Evolutionary conservation across 2,329 filamentous ascomycete genomes (phyloP).

Genomic region (Penicillium sp.): DNA sequence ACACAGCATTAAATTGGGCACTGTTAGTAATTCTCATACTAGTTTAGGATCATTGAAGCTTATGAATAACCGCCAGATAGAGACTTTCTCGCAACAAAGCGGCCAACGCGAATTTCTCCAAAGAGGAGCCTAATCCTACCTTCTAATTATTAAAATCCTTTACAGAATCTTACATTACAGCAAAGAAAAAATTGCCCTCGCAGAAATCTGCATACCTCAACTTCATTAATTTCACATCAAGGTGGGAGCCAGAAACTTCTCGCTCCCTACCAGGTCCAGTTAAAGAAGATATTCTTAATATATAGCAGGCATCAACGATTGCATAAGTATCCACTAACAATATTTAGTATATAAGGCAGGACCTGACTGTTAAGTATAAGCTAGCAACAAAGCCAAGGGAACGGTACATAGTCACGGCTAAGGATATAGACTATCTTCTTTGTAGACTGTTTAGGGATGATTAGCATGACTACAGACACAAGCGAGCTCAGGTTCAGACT

Average conservation of each 20-base stretch:
- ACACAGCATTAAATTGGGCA: constrained; percentile 6
- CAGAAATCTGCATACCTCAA: constrained; percentile 9
- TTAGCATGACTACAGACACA: constrained; percentile 9
- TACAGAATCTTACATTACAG: constrained; percentile 15
- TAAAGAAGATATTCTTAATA: constrained; percentile 20
- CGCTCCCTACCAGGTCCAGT: constrained; percentile 6
- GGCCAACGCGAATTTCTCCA: constrained; percentile 5
- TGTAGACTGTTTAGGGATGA: constrained; percentile 11
- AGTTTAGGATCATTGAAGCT: background rate
- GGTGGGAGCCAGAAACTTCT: constrained; percentile 20
- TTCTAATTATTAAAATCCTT: constrained; percentile 20
- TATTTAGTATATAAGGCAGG: constrained; percentile 18
- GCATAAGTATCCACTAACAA: constrained; percentile 2
- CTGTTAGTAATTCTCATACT: background rate
- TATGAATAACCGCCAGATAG: constrained; percentile 7
- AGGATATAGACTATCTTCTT: constrained; percentile 23
- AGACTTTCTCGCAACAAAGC: constrained; percentile 12
- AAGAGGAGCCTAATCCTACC: constrained; percentile 12
- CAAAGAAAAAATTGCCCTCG: constrained; percentile 7
- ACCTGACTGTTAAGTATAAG: constrained; percentile 13
- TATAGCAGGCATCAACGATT: constrained; percentile 7
- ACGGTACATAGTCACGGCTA: constrained; percentile 14
- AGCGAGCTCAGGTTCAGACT: constrained; percentile 6
- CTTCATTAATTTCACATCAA: constrained; percentile 13
- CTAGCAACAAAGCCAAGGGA: constrained; percentile 18